A percentile compares a stretch with the other conserved stretches of the same genome.
These are phyloP conservation scores for Solanum chaucha DNA, from an alignment of 257 asterid genomes.

Conservation along the genomic window DNA sequence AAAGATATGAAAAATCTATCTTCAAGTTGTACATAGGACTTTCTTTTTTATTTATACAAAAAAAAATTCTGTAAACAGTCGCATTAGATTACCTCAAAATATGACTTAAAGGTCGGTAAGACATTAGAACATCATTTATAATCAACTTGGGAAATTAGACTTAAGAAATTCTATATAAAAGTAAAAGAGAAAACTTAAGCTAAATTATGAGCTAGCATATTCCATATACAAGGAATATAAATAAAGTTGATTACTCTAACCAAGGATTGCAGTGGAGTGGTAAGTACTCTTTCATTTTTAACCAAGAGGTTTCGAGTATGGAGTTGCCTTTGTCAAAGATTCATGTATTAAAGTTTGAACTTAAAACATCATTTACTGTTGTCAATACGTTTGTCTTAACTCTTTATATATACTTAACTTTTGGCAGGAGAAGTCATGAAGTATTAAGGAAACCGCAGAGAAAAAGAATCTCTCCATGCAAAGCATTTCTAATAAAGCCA, in stretches of 20 bases:
- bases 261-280: too few relatives aligned
- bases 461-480: neutral
- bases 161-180: neutral
- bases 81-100: neutral
- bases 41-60: neutral
- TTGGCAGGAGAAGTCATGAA: conserved; percentile 7
- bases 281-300: too few relatives aligned
- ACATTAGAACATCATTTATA: neutral
- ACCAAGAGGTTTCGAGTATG: too few relatives aligned
- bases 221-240: neutral
- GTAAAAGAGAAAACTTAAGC: neutral
- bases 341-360: neutral
- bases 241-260: too few relatives aligned
- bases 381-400: neutral
- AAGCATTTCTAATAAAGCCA: conserved; percentile 28
- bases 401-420: conserved; percentile 62
- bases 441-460: conserved; percentile 11
- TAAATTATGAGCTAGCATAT: neutral
- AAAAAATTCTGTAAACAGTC: too few relatives aligned
- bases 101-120: neutral
- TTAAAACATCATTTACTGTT: neutral
- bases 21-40: too few relatives aligned
- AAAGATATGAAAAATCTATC: neutral
- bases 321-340: too few relatives aligned
- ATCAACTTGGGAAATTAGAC: neutral